Percentiles rank a stretch among this genome's conserved stretches.
Conservation (phyloP, 1,284 basidiomycete species). For the Papiliotrema terrestris region DNA sequence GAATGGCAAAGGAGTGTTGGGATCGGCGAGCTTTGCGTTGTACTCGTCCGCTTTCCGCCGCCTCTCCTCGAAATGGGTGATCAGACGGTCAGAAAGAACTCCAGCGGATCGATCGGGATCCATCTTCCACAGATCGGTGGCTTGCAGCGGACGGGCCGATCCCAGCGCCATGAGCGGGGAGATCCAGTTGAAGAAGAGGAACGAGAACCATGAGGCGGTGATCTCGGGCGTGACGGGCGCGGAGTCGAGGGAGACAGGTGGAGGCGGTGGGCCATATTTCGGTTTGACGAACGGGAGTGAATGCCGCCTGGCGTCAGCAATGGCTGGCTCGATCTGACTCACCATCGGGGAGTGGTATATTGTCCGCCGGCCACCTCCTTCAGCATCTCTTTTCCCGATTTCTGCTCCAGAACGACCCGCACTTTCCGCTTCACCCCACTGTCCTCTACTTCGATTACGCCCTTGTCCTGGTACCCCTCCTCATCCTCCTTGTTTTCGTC, state of each 20-base stretch:
- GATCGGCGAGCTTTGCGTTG: slow-evolving; percentile 59
- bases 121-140: slow-evolving; percentile 79
- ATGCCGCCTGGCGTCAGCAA: slow-evolving; percentile 36
- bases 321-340: slow-evolving; percentile 10
- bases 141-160: slow-evolving; percentile 68
- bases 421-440: slow-evolving; percentile 35
- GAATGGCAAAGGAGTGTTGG: slow-evolving; percentile 31
- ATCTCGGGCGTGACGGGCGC: slow-evolving; percentile 56
- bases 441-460: slow-evolving; percentile 23
- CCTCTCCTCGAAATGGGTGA: slow-evolving; percentile 63
- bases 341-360: slow-evolving; percentile 44
- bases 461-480: slow-evolving; percentile 20
- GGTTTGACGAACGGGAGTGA: slow-evolving; percentile 46
- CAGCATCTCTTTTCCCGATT: slow-evolving; percentile 34
- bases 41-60: slow-evolving; percentile 61
- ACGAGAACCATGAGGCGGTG: slow-evolving; percentile 54
- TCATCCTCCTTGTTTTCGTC: neutral
- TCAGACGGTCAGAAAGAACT: slow-evolving; percentile 62
- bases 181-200: slow-evolving; percentile 69
- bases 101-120: slow-evolving; percentile 57
- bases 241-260: slow-evolving; percentile 57
- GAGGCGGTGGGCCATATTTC: slow-evolving; percentile 51
- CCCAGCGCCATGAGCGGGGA: slow-evolving; percentile 61
- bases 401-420: slow-evolving; percentile 40
- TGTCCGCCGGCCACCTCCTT: slow-evolving; percentile 38